These are phyloP conservation scores for Neurospora sp. DNA, from an alignment of 495 filamentous ascomycete species.

Conservation along the genomic window DNA sequence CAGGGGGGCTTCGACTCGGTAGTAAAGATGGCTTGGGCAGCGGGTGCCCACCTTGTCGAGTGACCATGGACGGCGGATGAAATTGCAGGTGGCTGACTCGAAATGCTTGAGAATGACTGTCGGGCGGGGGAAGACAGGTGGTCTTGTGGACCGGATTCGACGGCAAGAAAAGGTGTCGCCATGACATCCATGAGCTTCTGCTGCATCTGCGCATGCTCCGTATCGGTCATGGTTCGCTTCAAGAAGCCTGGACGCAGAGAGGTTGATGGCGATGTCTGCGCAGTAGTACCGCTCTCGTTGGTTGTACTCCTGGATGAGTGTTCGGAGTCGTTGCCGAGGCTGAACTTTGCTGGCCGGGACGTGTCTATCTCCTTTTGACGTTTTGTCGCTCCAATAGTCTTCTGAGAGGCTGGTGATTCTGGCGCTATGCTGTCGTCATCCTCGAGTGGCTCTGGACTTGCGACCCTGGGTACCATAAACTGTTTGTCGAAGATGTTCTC, in stretches of 20 bases:
- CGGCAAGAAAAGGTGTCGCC: constrained; percentile 66
- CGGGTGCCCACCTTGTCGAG: constrained; percentile 79
- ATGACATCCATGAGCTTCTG: constrained; percentile 80
- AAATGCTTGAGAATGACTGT: constrained; percentile 23
- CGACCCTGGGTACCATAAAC: constrained; percentile 44
- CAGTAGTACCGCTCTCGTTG: constrained; percentile 44
- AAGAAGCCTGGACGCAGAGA: constrained; percentile 57
- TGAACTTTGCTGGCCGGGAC: constrained; percentile 6
- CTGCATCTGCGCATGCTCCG: constrained; percentile 57
- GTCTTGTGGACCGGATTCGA: constrained; percentile 39
- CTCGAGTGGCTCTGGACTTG: constrained; percentile 41
- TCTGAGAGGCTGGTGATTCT: background rate
- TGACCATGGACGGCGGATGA: constrained; percentile 61
- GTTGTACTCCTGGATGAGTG: constrained; percentile 45
- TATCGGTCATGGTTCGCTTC: constrained; percentile 83
- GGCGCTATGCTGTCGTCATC: background rate
- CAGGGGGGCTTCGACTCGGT: constrained; percentile 81
- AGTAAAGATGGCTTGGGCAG: constrained; percentile 92
- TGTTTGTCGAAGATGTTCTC: constrained; percentile 75
- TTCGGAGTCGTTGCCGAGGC: constrained; percentile 31
- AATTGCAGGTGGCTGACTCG: constrained; percentile 20
- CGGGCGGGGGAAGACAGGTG: constrained; percentile 33
- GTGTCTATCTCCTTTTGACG: background rate
- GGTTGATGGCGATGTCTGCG: constrained; percentile 40
- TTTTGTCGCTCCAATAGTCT: background rate